A percentile compares a stretch with the other conserved stretches of the same genome.
Conservation (phyloP, 345 rosid species). For the Melaleuca alternifolia region DNA sequence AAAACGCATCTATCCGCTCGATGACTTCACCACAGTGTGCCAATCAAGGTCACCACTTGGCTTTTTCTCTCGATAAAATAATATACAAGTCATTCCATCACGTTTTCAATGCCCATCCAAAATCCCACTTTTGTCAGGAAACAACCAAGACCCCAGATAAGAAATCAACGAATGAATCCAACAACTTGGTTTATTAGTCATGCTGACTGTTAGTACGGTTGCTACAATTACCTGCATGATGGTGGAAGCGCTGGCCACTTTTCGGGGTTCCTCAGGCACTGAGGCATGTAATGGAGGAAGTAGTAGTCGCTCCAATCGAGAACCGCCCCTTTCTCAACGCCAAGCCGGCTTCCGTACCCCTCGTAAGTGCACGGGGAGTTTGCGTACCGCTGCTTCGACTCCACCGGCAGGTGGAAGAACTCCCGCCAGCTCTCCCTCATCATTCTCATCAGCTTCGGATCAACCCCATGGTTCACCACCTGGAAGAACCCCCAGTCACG, state of each 20-base stretch:
- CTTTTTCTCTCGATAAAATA: background rate
- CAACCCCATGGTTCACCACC: slow-evolving; percentile 83
- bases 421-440: slow-evolving; percentile 51
- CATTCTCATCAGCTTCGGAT: slow-evolving; percentile 35
- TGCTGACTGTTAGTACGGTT: slow-evolving; percentile 18
- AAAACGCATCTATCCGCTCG: background rate
- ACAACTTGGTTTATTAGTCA: background rate
- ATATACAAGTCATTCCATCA: background rate
- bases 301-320: slow-evolving; percentile 97
- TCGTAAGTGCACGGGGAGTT: slow-evolving; percentile 78
- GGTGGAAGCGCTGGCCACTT: slow-evolving; percentile 77
- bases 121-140: background rate
- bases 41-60: background rate
- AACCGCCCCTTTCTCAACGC: slow-evolving; percentile 66
- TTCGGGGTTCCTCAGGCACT: slow-evolving; percentile 22
- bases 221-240: slow-evolving; percentile 46
- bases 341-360: slow-evolving; percentile 90
- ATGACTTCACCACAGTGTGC: background rate
- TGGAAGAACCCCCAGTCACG: slow-evolving; percentile 91
- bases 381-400: slow-evolving; percentile 49
- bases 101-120: background rate
- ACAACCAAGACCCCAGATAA: background rate
- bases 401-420: slow-evolving; percentile 69
- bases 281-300: slow-evolving; percentile 63
- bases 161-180: background rate